Evolutionary conservation across 441 rosid species (phyloP).

Genomic region (Mallotus japonicus): DNA sequence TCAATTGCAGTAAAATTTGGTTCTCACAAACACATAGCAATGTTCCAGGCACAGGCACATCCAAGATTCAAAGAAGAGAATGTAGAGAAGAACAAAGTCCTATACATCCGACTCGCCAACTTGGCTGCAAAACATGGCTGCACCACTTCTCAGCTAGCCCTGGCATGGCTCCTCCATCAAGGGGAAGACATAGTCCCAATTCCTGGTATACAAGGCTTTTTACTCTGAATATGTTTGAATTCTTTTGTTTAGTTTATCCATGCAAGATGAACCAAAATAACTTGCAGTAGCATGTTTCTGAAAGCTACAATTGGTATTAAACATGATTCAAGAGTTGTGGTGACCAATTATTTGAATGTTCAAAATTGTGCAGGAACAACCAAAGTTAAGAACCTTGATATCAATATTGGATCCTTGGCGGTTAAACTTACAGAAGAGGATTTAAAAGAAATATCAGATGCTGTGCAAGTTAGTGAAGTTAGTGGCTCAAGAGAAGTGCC

Average conservation of each 20-base stretch:
- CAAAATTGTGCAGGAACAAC: constrained; percentile 39
- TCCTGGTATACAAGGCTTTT: constrained; percentile 31
- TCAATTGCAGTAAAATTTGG: not conserved
- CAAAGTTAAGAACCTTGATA: constrained; percentile 41
- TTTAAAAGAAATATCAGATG: constrained; percentile 34
- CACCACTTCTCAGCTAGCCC: constrained; percentile 48
- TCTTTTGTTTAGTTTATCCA: not conserved
- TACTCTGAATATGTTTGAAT: not conserved
- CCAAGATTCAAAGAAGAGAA: constrained; percentile 47
- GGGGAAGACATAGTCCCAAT: constrained; percentile 52
- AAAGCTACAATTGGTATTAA: not conserved
- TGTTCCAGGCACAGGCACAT: constrained; percentile 23
- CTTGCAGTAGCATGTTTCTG: not conserved
- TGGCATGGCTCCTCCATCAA: constrained; percentile 53
- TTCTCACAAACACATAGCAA: not conserved
- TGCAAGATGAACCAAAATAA: not conserved
- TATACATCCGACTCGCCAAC: constrained; percentile 30
- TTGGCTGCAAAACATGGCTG: constrained; percentile 42
- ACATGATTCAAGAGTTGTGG: not conserved
- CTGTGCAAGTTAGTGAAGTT: constrained; percentile 33
- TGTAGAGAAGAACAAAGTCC: constrained; percentile 45
- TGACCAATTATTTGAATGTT: not conserved
- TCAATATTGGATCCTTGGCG: constrained; percentile 35
- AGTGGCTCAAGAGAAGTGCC: constrained; percentile 26
- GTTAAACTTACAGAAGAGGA: constrained; percentile 29